Percentiles rank a stretch among this genome's conserved stretches.
Evolutionary conservation across 78 protist species (phyloP).

Genomic region (Polysphondylium violaceum): DNA sequence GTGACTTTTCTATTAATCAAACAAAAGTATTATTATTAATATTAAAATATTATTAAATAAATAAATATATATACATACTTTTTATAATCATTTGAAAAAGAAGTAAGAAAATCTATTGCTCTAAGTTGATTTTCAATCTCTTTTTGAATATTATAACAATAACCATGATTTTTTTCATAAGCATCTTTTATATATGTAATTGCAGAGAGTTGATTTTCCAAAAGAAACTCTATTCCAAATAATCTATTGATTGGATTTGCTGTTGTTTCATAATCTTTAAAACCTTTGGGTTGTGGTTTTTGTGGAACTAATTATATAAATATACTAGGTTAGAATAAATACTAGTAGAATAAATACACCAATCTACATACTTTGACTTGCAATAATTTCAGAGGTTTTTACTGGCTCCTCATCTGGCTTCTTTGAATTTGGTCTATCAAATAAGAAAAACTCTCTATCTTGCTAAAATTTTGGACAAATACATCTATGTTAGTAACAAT

Average conservation of each 20-base stretch:
- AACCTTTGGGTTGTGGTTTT: constrained; percentile 19
- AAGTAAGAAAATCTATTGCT: constrained; percentile 5
- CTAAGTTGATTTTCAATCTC: constrained; percentile 35
- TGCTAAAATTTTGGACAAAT: constrained; percentile 6
- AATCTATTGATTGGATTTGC: constrained; percentile 29
- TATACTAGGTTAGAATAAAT: neutral
- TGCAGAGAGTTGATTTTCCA: constrained; percentile 22
- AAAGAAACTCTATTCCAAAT: constrained; percentile 27
- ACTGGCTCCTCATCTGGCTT: constrained; percentile 18
- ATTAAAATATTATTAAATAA: neutral
- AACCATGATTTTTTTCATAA: constrained; percentile 18
- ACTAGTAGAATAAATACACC: neutral
- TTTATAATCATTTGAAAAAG: constrained; percentile 48
- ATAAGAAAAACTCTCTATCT: constrained; percentile 61
- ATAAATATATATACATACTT: constrained; percentile 27
- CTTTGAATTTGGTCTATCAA: constrained; percentile 28
- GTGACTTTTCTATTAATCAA: constrained; percentile 30
- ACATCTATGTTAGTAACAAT: too few relatives aligned
- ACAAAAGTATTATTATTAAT: neutral
- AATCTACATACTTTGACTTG: neutral
- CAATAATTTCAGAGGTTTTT: constrained; percentile 1
- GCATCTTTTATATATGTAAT: constrained; percentile 35
- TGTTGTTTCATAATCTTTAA: constrained; percentile 27
- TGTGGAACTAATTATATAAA: constrained; percentile 5
- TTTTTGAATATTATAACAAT: constrained; percentile 17